A percentile compares a stretch with the other conserved stretches of the same genome.
These are phyloP conservation scores for Jaltomata sinuosa DNA, from an alignment of 257 asterid species.

Conservation along the genomic window DNA sequence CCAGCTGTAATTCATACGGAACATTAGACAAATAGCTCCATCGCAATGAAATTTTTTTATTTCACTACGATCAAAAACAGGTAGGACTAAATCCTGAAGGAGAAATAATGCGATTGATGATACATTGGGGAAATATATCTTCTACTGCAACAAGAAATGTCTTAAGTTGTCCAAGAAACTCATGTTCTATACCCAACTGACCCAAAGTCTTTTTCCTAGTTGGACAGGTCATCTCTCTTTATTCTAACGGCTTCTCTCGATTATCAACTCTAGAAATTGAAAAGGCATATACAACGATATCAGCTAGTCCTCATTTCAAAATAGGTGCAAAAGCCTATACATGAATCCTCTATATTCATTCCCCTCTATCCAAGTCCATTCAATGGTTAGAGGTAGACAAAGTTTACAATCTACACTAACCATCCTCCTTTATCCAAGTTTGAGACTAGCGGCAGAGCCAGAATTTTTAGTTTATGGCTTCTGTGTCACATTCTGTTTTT, in stretches of 20 bases:
- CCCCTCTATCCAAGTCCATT: not conserved
- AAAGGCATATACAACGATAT: not conserved
- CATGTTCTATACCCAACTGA: not conserved
- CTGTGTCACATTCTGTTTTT: not conserved
- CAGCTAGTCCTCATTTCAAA: not conserved
- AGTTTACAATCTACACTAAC: not conserved
- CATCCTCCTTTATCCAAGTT: not conserved
- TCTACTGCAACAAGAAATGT: not conserved
- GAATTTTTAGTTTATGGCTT: not conserved
- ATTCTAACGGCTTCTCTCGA: not conserved
- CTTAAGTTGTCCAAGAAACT: not conserved
- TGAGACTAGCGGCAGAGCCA: not conserved
- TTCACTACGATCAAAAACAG: not conserved
- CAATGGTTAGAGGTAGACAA: not conserved
- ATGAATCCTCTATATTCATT: not conserved
- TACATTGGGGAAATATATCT: not conserved
- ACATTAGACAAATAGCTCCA: not conserved
- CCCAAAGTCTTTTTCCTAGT: not conserved
- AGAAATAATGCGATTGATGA: not conserved
- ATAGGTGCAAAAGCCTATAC: not conserved
- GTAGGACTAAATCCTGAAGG: not conserved
- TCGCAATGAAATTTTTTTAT: not conserved
- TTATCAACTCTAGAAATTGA: not conserved
- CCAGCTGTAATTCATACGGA: slow-evolving; percentile 42
- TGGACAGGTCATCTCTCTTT: not conserved